Evolutionary conservation across 2,329 filamentous ascomycete genomes (phyloP).

Genomic region (Microascus cirrosus): DNA sequence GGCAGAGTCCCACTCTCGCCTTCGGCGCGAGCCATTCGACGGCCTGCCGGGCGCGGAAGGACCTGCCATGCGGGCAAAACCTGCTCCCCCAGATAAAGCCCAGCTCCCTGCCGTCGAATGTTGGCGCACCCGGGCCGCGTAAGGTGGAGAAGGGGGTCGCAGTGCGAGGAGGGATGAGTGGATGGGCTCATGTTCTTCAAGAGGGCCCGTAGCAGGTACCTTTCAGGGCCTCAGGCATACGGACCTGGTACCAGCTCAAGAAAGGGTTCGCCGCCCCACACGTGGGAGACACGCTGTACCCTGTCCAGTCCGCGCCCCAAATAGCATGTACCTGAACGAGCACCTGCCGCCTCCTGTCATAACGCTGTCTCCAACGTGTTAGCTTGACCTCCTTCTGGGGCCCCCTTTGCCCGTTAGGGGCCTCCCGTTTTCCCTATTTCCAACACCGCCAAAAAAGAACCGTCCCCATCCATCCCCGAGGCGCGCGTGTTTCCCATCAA

Average conservation of each 20-base stretch:
- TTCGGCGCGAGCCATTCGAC: background rate
- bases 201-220: background rate
- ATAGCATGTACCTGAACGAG: background rate
- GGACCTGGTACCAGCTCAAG: background rate
- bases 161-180: background rate
- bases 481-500: background rate
- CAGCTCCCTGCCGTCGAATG: background rate
- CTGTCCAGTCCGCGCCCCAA: background rate
- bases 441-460: background rate
- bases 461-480: background rate
- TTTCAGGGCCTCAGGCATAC: background rate
- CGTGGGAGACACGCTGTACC: background rate
- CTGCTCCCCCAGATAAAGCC: background rate
- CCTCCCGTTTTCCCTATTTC: background rate
- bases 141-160: background rate
- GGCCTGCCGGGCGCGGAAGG: background rate
- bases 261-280: background rate
- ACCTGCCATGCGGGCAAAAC: background rate
- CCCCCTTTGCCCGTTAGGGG: background rate
- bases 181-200: background rate
- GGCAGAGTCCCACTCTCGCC: background rate
- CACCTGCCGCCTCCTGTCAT: background rate
- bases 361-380: background rate
- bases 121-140: background rate
- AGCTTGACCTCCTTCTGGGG: background rate